Conservation (phyloP, 2,329 filamentous ascomycete species). For the Diaporthe citriasiana region DNA sequence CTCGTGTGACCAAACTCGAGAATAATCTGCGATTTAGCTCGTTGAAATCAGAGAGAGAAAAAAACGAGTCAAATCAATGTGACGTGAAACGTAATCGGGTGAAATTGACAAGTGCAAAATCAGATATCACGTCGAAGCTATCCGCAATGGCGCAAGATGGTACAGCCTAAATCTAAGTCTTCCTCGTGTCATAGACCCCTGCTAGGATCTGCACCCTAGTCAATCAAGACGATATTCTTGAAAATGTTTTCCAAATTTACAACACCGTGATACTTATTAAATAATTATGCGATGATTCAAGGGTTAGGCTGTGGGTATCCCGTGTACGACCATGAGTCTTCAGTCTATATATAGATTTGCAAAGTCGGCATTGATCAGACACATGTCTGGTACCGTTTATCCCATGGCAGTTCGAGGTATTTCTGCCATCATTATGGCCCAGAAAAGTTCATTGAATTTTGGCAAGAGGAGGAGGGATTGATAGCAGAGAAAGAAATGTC, state of each 20-base stretch:
- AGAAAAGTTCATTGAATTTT: too few species aligned
- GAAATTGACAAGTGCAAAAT: neutral
- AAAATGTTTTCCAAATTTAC: neutral
- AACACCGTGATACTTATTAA: neutral
- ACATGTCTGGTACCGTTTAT: too few species aligned
- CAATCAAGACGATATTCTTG: neutral
- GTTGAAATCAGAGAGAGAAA: neutral
- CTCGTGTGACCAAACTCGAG: neutral
- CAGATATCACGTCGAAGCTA: conserved; percentile 21
- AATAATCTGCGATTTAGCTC: neutral
- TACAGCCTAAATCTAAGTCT: neutral
- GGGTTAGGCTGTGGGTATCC: neutral
- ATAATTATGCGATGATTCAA: neutral
- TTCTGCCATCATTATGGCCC: too few species aligned
- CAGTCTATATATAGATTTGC: too few species aligned
- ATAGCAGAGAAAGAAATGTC: too few species aligned
- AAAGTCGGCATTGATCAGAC: too few species aligned
- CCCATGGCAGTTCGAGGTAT: too few species aligned
- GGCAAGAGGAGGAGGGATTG: too few species aligned
- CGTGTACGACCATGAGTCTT: too few species aligned
- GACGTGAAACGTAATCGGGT: conserved; percentile 37
- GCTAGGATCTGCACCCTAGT: conserved; percentile 16
- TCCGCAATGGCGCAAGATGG: conserved; percentile 42
- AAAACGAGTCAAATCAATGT: neutral
- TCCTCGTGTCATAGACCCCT: neutral